Percentiles rank a stretch among this genome's conserved stretches.
Evolutionary conservation across 176 grass and related monocot genomes (phyloP).

Genomic region (Carex kokanica): DNA sequence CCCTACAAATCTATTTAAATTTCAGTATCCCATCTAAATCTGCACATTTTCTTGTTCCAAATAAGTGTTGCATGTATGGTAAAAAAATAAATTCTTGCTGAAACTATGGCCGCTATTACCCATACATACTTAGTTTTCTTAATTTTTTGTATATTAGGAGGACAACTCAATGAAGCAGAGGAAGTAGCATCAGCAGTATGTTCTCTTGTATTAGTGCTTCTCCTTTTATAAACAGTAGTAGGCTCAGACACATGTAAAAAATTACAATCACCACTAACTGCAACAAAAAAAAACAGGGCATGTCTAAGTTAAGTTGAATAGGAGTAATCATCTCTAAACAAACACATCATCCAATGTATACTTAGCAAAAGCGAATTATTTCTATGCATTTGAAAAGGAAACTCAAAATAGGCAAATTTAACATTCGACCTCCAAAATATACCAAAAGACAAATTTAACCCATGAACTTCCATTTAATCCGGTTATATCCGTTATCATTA

Average conservation of each 20-base stretch:
- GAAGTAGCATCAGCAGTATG: neutral
- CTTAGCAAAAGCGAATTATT: neutral
- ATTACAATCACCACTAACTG: conserved; percentile 5
- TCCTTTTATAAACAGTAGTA: conserved; percentile 13
- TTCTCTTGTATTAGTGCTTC: neutral
- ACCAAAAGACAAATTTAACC: neutral
- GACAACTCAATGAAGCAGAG: neutral
- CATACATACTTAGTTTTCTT: conserved; percentile 4
- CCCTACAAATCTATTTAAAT: neutral
- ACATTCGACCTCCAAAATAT: neutral
- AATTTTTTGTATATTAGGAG: neutral
- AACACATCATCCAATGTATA: neutral
- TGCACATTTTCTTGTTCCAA: neutral
- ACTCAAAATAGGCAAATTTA: neutral
- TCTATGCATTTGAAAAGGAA: neutral
- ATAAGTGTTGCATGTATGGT: neutral
- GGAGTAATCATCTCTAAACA: neutral
- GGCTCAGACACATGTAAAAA: neutral
- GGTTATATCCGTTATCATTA: neutral
- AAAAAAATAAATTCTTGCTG: neutral
- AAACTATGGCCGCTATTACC: neutral
- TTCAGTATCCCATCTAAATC: neutral
- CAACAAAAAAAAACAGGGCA: neutral
- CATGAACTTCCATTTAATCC: neutral
- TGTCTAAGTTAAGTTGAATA: neutral